Evolutionary conservation across 176 grass and related monocot genomes (phyloP), one percentile per base, ranked within the genome.

Genomic region (Aegilops sharonensis): DNA sequence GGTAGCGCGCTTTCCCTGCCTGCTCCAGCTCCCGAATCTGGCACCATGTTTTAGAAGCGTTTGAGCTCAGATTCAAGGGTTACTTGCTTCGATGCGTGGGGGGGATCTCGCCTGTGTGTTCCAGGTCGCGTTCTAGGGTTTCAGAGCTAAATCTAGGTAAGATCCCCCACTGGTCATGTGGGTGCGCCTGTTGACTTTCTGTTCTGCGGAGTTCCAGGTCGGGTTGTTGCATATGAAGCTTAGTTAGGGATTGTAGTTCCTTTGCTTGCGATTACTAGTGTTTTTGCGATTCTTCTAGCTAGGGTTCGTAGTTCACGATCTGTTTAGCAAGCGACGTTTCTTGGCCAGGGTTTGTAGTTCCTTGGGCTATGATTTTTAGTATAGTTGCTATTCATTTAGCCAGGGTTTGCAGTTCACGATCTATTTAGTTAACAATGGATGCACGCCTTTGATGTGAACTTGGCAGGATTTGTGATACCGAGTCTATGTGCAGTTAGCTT

Each of bases 121-220:
- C 10, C 4, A 15, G 36, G 69, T 11, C 37, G 11, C 8, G 15
- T 81, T 69, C 85, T 84, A 84, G 85, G 85, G 81, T 87, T 90
- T 84, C 8, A 4, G 89, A 47, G 59, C 34, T 81, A 50, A 77
- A 67, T 65, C 63, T n/a, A 66, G 74, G 8, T 67, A 30, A 14
- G 68, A 10, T 20, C 5, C 15, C 35, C 3, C 73, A 12, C 5
- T 37, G 32, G n/a, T 37, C 6, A 2, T 15, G 3, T 54, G 25
- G 69, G 9, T 14, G 35, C 62, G 25, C 5, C 45, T 81, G 63
- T 76, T 76, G 72, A 75, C 72, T 50, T 75, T 27, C 24, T 32
- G 18, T 14, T 80, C 63, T 14, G 5, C 27, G 48, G 7, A 21
- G 14, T 68, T 27, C 75, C 32, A 6, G 24, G 31, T 48, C 31